These are phyloP conservation scores for Venturiaceae sp. DNA, from an alignment of 2,329 filamentous ascomycete species.

Conservation along the genomic window DNA sequence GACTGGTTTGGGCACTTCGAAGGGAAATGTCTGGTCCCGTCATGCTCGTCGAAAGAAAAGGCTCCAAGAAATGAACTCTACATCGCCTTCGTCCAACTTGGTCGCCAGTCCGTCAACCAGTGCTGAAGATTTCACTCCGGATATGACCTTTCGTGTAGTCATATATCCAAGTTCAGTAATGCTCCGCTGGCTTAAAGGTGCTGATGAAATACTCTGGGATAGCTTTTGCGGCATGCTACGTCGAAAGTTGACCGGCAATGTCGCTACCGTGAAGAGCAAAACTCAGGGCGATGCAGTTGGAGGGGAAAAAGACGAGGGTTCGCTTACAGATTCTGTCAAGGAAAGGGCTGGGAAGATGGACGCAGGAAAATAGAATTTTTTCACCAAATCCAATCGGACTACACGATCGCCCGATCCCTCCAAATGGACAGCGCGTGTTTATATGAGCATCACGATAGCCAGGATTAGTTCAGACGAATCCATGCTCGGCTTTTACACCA, in stretches of 20 bases:
- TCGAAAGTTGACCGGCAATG: conserved; percentile 23
- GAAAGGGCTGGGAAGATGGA: neutral
- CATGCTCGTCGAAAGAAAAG: conserved; percentile 56
- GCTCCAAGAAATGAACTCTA: conserved; percentile 14
- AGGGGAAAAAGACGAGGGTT: neutral
- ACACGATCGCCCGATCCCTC: neutral
- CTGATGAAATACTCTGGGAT: conserved; percentile 66
- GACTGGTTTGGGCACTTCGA: conserved; percentile 52
- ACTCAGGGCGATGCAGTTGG: neutral
- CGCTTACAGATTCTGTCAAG: neutral
- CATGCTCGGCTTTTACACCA: too few species aligned
- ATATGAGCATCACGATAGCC: too few species aligned
- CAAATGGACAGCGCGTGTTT: too few species aligned
- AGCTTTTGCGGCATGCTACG: conserved; percentile 79
- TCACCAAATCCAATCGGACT: neutral
- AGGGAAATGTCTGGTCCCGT: conserved; percentile 70
- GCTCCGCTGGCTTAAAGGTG: conserved; percentile 66
- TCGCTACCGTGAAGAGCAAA: neutral
- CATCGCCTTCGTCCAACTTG: neutral
- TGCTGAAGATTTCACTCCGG: conserved; percentile 20
- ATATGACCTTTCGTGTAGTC: conserved; percentile 30
- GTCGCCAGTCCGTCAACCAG: neutral
- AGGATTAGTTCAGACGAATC: too few species aligned
- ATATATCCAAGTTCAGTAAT: conserved; percentile 27
- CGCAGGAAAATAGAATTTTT: neutral